Conservation (phyloP, 2,329 filamentous ascomycete genomes). For the Alternaria novae-zelandiae region DNA sequence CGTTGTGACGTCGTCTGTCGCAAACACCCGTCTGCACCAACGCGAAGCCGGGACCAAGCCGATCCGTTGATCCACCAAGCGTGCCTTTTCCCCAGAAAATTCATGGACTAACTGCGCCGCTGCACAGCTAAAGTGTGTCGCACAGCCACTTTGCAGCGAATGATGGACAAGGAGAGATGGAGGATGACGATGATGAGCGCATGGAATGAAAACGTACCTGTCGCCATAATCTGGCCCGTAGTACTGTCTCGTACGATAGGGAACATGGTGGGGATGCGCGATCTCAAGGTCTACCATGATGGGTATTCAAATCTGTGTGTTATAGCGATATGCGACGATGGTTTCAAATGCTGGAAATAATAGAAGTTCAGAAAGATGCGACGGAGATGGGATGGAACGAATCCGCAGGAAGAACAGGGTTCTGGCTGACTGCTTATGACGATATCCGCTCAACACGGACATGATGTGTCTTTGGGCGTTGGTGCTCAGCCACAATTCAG, state of each 20-base stretch:
- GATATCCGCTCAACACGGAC: conserved; percentile 12
- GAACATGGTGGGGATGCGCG: background rate
- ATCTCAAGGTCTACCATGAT: background rate
- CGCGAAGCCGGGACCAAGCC: background rate
- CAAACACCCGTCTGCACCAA: conserved; percentile 1
- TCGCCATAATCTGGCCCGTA: conserved; percentile 12
- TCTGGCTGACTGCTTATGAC: conserved; percentile 9
- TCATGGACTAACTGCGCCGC: conserved; percentile 2
- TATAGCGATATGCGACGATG: conserved; percentile 3
- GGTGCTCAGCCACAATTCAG: conserved; percentile 18
- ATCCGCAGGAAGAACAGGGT: background rate
- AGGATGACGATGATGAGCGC: background rate
- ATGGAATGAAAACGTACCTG: conserved; percentile 26
- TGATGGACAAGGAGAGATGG: background rate
- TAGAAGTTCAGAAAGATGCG: conserved; percentile 11
- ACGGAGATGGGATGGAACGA: conserved; percentile 1
- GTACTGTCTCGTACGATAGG: background rate
- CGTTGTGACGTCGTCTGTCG: conserved; percentile 15
- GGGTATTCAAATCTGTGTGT: background rate
- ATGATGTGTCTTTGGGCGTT: conserved; percentile 3
- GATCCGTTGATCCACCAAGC: conserved; percentile 5
- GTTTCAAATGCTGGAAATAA: background rate
- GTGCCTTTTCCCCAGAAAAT: conserved; percentile 10
- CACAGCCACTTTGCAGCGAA: conserved; percentile 9
- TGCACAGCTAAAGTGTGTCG: background rate